Evolutionary conservation across 2,329 filamentous ascomycete species (phyloP), one percentile per base, ranked within the genome.

Genomic region (Rhinocladiella mackenziei): DNA sequence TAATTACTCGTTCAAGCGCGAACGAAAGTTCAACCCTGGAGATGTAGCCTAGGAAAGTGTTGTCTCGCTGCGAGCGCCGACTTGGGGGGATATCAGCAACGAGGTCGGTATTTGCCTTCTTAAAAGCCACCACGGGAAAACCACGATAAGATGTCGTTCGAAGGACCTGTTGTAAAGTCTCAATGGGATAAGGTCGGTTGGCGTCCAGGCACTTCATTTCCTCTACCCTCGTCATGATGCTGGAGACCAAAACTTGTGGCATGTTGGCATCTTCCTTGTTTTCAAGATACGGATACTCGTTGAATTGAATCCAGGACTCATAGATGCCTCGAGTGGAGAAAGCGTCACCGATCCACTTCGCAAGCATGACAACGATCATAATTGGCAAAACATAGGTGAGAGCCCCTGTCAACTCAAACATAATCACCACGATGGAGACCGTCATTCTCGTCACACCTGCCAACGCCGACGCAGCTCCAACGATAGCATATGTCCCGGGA

Each of bases 351-450:
- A 95, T 88, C 92, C 92, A 98, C 70, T 98, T 98, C 51, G 86
- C 86, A 32, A 97, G 76, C 89, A 98, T 94, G 60, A 98, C 92
- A 31, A 89, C 89, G 53, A 98, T 86, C 92, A 98, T 98, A 65
- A 97, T 98, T 42, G 92, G 92, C 5, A 98, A 79, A 36, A 98
- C 91, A 62, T 97, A 97, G 1, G 89, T 94, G 19, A 98, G 76
- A 1, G 92, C 92, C 39, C 92, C 92, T 0, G 92, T 98, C 43
- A 98, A 81, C 70, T 98, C 92, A 61, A 98, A 98, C 85, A 96
- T 96, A 69, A 98, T 98, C 59, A 97, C 92, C 3, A 98, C 91
- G 55, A 98, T 96, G 9, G 89, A 96, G 8, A 96, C 89, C 0
- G 92, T 98, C 82, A 98, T 94, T 56, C 91, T 81, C 13, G 91